Conservation (phyloP, 495 filamentous ascomycete genomes). For the Trichoderma reesei region DNA sequence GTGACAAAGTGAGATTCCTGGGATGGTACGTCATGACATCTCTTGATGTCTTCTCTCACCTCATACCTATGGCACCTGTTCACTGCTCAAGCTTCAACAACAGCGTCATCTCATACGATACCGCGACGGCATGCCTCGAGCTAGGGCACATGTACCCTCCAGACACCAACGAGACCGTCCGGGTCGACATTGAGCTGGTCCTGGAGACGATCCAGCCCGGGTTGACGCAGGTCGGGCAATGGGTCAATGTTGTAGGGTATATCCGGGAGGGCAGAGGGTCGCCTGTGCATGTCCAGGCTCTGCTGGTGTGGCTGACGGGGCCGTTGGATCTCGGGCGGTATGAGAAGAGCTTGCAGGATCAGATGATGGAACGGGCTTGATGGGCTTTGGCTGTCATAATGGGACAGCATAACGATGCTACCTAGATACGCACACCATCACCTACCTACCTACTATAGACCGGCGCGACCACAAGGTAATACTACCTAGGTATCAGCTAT, state of each 20-base stretch:
- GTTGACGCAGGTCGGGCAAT: constrained; percentile 65
- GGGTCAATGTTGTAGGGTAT: constrained; percentile 88
- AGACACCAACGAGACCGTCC: constrained; percentile 30
- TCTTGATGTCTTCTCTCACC: background rate
- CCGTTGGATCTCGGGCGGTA: constrained; percentile 54
- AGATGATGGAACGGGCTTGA: background rate
- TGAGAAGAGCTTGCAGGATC: constrained; percentile 32
- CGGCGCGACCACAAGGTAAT: background rate
- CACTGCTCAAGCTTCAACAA: constrained; percentile 11
- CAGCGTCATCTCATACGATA: constrained; percentile 63
- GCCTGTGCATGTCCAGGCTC: constrained; percentile 46
- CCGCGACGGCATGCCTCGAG: constrained; percentile 45
- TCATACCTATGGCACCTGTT: background rate
- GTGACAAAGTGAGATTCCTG: constrained; percentile 79
- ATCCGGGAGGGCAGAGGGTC: constrained; percentile 32
- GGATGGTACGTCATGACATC: constrained; percentile 57
- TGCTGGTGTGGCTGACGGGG: constrained; percentile 58
- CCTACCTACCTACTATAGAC: background rate
- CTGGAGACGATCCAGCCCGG: constrained; percentile 53
- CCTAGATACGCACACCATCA: background rate
- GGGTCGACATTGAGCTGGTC: constrained; percentile 62
- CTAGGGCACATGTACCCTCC: constrained; percentile 60
- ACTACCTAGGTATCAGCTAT: no score
- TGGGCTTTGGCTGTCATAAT: background rate
- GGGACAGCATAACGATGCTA: background rate